A percentile compares a stretch with the other conserved stretches of the same genome.
phyloP scores from a whole-genome alignment of 192 early-diverging fungal genomes.

The Coemansia sp. region DNA sequence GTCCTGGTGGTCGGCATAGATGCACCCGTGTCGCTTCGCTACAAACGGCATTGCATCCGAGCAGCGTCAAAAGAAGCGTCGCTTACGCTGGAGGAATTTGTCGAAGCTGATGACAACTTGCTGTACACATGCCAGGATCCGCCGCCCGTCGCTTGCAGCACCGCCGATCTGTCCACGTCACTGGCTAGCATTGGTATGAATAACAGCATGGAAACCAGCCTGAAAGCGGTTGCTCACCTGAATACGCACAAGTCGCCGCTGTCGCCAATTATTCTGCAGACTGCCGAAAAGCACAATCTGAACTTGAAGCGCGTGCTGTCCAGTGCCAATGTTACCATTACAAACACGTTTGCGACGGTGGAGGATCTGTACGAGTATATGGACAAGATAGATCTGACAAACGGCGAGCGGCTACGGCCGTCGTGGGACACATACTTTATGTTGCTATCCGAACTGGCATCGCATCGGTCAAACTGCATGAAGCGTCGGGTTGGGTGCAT shows the following conservation, averaged over 20 bases:
- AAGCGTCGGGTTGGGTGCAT: slow-evolving; percentile 97
- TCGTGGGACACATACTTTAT: slow-evolving; percentile 99
- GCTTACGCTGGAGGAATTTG: slow-evolving; percentile 60
- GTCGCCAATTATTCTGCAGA: slow-evolving; percentile 32
- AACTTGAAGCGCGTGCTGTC: slow-evolving; percentile 34
- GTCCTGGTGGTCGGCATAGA: slow-evolving; percentile 83
- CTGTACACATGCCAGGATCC: slow-evolving; percentile 46
- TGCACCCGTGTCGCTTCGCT: slow-evolving; percentile 72
- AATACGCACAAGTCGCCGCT: slow-evolving; percentile 1
- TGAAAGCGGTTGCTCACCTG: background rate
- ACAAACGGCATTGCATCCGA: slow-evolving; percentile 55
- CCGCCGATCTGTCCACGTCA: slow-evolving; percentile 8
- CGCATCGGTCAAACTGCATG: slow-evolving; percentile 94
- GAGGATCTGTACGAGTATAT: slow-evolving; percentile 49
- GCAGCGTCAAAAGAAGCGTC: background rate
- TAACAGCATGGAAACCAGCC: slow-evolving; percentile 5
- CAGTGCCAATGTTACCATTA: slow-evolving; percentile 62
- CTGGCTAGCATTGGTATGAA: slow-evolving; percentile 1
- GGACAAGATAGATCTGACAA: slow-evolving; percentile 59
- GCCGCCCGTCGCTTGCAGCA: background rate
- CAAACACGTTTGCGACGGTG: slow-evolving; percentile 58
- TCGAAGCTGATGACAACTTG: slow-evolving; percentile 55
- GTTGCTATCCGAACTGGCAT: slow-evolving; percentile 87
- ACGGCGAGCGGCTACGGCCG: slow-evolving; percentile 79
- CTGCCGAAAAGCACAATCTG: slow-evolving; percentile 18